Evolutionary conservation across 768 basidiomycete species (phyloP), one percentile per base, ranked within the genome.

Genomic region (Crepidotus variabilis): DNA sequence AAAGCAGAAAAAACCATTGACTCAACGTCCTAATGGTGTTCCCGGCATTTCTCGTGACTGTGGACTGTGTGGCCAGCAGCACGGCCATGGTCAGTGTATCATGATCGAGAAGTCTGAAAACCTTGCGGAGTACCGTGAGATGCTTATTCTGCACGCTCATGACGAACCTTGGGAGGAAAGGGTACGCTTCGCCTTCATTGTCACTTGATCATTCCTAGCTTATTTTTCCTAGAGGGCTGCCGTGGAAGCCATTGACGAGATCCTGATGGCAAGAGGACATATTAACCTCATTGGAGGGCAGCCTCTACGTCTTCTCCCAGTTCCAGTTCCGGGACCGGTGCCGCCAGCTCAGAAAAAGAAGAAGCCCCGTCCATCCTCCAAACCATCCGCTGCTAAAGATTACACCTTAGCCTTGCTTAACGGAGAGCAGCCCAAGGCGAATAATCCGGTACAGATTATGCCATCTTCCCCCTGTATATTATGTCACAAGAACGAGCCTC

Each of bases 81-180:
- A 90, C 62, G 79, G 73, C 14, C 69, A 70, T 48, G 76, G 77
- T 23, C 63, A 76, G 54, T 92, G 90, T 64, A 65, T 65, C 21
- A 89, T 92, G 90, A 82, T 81, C 6, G 78, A 85, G 21, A 76
- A 72, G 50, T 82, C 87, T 16, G 78, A 82, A 55, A 83, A 90
- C 65, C 74, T 92, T 20, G 79, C 82, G 11, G 83, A 88, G 61
- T 91, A 84, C 63, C 81, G 90, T 46, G 75, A 79, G 47, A 84
- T 90, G 72, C 69, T 92, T 35, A 69, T 91, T 58, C 68, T 80
- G 24, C 77, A 87, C 58, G 75, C 79, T n/a, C 78, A 80, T 14
- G 84, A 85, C 61, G 90, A 92, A 60, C 75, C 87, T 46, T 77
- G 80, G 63, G 83, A 87, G 65, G 75, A 79, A 35, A 75, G 88